Percentiles rank a stretch among this genome's conserved stretches.
Conservation (phyloP, 371 early-diverging fungal species). For the Syncephalastrum sp. region DNA sequence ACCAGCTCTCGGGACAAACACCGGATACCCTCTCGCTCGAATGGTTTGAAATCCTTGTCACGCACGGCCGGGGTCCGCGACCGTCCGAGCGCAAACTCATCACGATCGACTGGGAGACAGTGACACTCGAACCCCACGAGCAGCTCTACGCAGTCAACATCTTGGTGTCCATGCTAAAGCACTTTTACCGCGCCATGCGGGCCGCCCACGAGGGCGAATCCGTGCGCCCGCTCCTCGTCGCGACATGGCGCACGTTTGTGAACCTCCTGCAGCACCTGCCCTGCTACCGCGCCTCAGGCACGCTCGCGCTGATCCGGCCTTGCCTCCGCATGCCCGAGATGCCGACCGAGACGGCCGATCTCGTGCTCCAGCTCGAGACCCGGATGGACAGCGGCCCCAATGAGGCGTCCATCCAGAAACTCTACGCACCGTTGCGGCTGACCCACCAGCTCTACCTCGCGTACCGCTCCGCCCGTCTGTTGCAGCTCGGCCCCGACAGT, state of each 20-base stretch:
- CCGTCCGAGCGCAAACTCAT: no score
- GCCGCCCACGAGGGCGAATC: slow-evolving; percentile 20
- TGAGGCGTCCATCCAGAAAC: no score
- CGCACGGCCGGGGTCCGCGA: no score
- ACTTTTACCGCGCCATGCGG: slow-evolving; percentile 16
- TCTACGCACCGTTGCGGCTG: no score
- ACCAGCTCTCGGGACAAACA: no score
- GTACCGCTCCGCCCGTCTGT: no score
- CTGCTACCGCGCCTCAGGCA: slow-evolving; percentile 28
- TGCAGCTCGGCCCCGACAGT: no score
- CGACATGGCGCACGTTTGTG: slow-evolving; percentile 27
- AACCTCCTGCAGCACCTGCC: slow-evolving; percentile 23
- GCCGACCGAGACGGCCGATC: background rate
- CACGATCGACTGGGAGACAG: slow-evolving; percentile 17
- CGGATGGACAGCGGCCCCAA: no score
- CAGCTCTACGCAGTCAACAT: slow-evolving; percentile 28
- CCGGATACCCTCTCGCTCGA: no score
- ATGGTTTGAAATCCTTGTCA: no score
- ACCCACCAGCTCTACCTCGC: no score
- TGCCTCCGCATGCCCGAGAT: slow-evolving; percentile 10
- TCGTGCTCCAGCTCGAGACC: no score
- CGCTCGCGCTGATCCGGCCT: slow-evolving; percentile 22
- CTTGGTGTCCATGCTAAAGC: slow-evolving; percentile 32
- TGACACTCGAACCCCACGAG: slow-evolving; percentile 17
- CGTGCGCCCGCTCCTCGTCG: slow-evolving; percentile 31